These are phyloP conservation scores for Allantophomopsis cytisporea DNA, from an alignment of 2,329 filamentous ascomycete genomes.

Conservation along the genomic window DNA sequence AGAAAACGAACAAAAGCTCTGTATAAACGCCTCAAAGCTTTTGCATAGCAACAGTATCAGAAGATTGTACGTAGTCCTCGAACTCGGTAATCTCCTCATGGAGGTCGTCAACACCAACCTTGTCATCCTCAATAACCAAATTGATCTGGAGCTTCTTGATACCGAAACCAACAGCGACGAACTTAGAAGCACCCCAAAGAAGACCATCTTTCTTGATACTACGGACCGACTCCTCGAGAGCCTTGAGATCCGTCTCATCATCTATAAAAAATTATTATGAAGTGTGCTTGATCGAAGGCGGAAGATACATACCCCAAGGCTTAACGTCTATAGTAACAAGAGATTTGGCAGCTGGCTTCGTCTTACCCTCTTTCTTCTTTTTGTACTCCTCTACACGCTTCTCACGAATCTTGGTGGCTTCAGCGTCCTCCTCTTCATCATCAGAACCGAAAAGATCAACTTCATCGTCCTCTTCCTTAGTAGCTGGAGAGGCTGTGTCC, in stretches of 20 bases:
- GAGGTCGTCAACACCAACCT: slow-evolving; percentile 77
- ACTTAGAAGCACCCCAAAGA: slow-evolving; percentile 85
- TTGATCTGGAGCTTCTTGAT: slow-evolving; percentile 99
- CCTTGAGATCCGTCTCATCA: slow-evolving; percentile 85
- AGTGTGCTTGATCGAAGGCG: background rate
- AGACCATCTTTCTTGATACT: slow-evolving; percentile 85
- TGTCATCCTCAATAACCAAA: slow-evolving; percentile 94
- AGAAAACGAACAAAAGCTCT: slow-evolving; percentile 10
- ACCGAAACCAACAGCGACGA: slow-evolving; percentile 86
- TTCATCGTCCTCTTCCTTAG: slow-evolving; percentile 66
- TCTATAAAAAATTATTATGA: slow-evolving; percentile 32
- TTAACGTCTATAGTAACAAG: slow-evolving; percentile 93
- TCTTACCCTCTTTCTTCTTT: slow-evolving; percentile 92
- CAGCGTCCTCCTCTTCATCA: slow-evolving; percentile 86
- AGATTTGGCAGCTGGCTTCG: slow-evolving; percentile 89
- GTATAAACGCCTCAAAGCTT: slow-evolving; percentile 54
- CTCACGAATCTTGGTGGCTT: slow-evolving; percentile 72
- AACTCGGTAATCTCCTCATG: slow-evolving; percentile 73
- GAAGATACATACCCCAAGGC: slow-evolving; percentile 75
- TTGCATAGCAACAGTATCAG: slow-evolving; percentile 83
- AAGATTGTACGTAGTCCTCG: slow-evolving; percentile 94
- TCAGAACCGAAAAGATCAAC: slow-evolving; percentile 90
- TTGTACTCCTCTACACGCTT: slow-evolving; percentile 86
- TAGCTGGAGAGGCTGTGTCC: slow-evolving; percentile 69
- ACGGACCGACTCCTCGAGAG: slow-evolving; percentile 69